Conservation (phyloP, 352 stramenopile genomes). For the Pythium phragmitis region DNA sequence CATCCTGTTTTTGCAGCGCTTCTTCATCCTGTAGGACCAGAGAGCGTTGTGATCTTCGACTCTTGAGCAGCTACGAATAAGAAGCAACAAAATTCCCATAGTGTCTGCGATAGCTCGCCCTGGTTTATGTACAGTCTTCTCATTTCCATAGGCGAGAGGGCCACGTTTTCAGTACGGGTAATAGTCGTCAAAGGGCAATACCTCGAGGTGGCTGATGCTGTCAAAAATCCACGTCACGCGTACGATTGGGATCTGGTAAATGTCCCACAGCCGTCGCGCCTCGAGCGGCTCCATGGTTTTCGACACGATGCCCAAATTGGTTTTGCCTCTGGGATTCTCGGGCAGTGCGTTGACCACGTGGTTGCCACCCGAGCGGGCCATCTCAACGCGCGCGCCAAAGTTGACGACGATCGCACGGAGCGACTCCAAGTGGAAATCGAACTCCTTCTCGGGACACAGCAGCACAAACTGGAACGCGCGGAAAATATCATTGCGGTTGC, state of each 20-base stretch:
- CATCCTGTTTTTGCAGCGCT: too few relatives aligned
- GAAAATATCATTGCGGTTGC: constrained; percentile 75
- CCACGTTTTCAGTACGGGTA: constrained; percentile 63
- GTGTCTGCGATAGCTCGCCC: too few relatives aligned
- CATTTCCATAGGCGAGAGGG: neutral
- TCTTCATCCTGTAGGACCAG: too few relatives aligned
- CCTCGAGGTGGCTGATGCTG: constrained; percentile 82
- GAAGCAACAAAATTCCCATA: too few relatives aligned
- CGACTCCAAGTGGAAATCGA: constrained; percentile 73
- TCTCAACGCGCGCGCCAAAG: constrained; percentile 61
- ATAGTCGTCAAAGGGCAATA: constrained; percentile 85
- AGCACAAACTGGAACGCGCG: constrained; percentile 71
- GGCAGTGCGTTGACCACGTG: constrained; percentile 1
- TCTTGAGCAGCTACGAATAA: too few relatives aligned
- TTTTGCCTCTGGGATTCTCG: constrained; percentile 8
- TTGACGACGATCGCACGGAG: constrained; percentile 59
- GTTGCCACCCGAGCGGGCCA: constrained; percentile 14
- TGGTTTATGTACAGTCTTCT: neutral
- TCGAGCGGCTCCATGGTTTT: constrained; percentile 56
- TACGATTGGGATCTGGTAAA: constrained; percentile 81
- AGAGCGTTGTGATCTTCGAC: too few relatives aligned
- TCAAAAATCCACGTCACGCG: constrained; percentile 88
- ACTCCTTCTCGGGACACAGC: constrained; percentile 62
- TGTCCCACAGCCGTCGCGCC: constrained; percentile 56
- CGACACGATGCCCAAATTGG: constrained; percentile 64